These are phyloP conservation scores for Fomitopsis serialis DNA, from an alignment of 768 basidiomycete species.

Conservation along the genomic window DNA sequence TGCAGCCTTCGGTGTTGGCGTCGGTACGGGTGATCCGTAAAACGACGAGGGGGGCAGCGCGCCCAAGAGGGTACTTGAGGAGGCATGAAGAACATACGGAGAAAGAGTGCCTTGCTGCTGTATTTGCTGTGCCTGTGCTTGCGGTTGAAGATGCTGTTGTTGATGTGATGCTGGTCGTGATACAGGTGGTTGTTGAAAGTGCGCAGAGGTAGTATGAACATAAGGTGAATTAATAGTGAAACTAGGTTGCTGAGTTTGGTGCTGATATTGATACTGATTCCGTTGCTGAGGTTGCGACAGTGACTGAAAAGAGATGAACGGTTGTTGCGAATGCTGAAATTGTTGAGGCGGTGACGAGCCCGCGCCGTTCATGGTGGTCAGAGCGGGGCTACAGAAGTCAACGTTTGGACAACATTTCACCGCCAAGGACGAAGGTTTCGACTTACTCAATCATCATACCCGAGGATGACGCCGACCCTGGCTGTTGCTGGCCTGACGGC, in stretches of 20 bases:
- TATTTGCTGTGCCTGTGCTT: too few relatives aligned
- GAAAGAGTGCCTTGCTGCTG: slow-evolving; percentile 64
- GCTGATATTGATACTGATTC: slow-evolving; percentile 33
- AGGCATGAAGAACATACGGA: slow-evolving; percentile 63
- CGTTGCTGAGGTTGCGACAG: slow-evolving; percentile 32
- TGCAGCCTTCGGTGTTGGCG: slow-evolving; percentile 12
- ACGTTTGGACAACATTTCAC: too few relatives aligned
- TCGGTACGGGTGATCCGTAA: slow-evolving; percentile 25
- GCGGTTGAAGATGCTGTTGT: slow-evolving; percentile 27
- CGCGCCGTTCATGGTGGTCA: slow-evolving; percentile 52
- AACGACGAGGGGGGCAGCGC: slow-evolving; percentile 34
- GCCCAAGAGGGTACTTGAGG: slow-evolving; percentile 30
- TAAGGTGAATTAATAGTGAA: slow-evolving; percentile 36
- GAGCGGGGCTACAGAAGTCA: slow-evolving; percentile 41
- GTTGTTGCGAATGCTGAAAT: slow-evolving; percentile 34
- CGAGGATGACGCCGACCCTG: slow-evolving; percentile 22
- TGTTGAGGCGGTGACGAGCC: slow-evolving; percentile 36
- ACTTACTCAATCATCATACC: slow-evolving; percentile 69
- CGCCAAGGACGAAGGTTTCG: background rate
- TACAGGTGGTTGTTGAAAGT: slow-evolving; percentile 27
- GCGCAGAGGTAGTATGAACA: slow-evolving; percentile 20
- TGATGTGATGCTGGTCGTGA: slow-evolving; percentile 15
- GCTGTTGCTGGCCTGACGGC: slow-evolving; percentile 16
- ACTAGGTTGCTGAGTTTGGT: slow-evolving; percentile 31
- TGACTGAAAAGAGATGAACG: slow-evolving; percentile 28